Evolutionary conservation across 106 monocot species (phyloP).

Genomic region (Dioscorea alata): DNA sequence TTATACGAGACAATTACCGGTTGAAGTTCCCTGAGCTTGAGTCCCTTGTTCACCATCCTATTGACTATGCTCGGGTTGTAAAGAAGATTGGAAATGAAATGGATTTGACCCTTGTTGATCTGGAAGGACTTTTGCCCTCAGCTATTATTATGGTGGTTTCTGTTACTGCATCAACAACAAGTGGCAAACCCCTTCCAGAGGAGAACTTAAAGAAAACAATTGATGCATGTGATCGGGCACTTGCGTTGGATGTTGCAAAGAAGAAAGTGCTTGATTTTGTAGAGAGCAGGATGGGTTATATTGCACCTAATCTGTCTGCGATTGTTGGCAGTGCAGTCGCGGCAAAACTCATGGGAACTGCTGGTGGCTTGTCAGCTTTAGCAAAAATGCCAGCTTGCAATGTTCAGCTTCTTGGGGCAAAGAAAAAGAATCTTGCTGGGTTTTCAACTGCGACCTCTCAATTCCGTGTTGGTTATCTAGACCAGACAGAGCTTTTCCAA

Average conservation of each 20-base stretch:
- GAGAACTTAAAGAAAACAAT: slow-evolving; percentile 78
- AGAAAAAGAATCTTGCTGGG: slow-evolving; percentile 91
- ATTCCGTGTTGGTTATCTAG: slow-evolving; percentile 81
- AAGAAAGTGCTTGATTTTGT: slow-evolving; percentile 97
- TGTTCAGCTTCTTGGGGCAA: slow-evolving; percentile 88
- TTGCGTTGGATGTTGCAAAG: slow-evolving; percentile 77
- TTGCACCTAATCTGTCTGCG: slow-evolving; percentile 92
- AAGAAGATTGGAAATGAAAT: slow-evolving; percentile 98
- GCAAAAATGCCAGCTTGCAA: slow-evolving; percentile 99
- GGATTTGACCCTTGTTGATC: slow-evolving; percentile 86
- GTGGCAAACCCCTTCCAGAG: slow-evolving; percentile 84
- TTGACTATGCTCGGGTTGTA: slow-evolving; percentile 96
- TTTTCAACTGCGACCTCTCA: slow-evolving; percentile 92
- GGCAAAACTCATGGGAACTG: slow-evolving; percentile 94
- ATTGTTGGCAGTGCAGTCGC: slow-evolving; percentile 96
- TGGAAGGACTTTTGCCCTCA: slow-evolving; percentile 94
- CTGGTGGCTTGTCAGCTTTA: slow-evolving; percentile 84
- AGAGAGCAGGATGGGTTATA: slow-evolving; percentile 92
- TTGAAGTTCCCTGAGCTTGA: slow-evolving; percentile 96
- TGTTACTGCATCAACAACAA: slow-evolving; percentile 97
- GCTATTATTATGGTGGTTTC: slow-evolving; percentile 99
- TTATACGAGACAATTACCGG: slow-evolving; percentile 93
- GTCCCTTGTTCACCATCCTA: slow-evolving; percentile 90
- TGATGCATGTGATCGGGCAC: slow-evolving; percentile 89
- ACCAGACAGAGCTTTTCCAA: slow-evolving; percentile 84